Evolutionary conservation across 441 rosid species (phyloP), one percentile per base, ranked within the genome.

Genomic region (Breynia disticha): DNA sequence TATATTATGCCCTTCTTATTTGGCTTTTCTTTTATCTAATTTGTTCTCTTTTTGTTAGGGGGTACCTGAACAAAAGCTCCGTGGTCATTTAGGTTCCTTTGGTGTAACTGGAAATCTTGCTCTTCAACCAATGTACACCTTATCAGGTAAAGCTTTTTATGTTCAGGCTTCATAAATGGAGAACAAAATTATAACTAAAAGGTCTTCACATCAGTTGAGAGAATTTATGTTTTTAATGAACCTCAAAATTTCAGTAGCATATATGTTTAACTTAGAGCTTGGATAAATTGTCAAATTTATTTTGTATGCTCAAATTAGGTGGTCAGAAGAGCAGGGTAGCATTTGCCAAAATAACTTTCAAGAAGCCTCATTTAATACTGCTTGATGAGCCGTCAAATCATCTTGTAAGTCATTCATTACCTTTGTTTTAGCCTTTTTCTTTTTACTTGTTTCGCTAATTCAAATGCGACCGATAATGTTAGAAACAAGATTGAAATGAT

Each of bases 241-340:
- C 5, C 35, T 9, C 35, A 28, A 28, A 28, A 28, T 28, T 28
- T 28, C 35, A 28, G 35, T 28, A 28, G 35, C 35, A 28, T 28
- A 28, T 28, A 9, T 28, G 5, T 28, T 28, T 28, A 28, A 4
- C 3, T 9, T 28, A 9, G 8, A 28, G 35, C 18, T 51, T 19
- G 19, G 16, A 28, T 22, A 5, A 22, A 17, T 8, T 11, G 9
- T 35, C 1, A 8, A 10, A 11, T 52, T 32, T 14, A 9, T 19
- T 50, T 6, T 17, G n/a, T 32, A 11, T 16, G 42, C 37, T 28
- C 18, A 39, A 61, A 13, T 32, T 57, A 87, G 98, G 98, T 73
- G 98, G 98, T 66, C 98, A 93, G 80, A 93, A 93, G 72, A 93
- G 97, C 71, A 86, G 97, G 77, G 98, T 88, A 48, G 98, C 98